These are phyloP conservation scores for Celoporthe dispersa DNA, from an alignment of 2,329 filamentous ascomycete genomes.

Conservation along the genomic window DNA sequence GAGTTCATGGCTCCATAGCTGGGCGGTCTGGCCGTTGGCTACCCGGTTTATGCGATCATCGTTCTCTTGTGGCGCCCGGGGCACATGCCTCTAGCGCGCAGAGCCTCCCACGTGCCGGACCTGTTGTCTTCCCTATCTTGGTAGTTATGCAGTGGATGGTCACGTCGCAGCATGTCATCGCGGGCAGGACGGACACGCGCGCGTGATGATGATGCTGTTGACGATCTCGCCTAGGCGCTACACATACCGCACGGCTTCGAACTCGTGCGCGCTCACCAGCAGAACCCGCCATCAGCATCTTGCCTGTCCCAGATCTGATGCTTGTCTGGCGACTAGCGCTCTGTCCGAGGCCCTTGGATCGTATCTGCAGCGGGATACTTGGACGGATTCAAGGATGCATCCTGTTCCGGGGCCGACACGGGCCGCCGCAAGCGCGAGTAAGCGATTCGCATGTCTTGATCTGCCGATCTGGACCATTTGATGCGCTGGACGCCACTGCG, in stretches of 20 bases:
- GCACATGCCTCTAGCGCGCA: neutral
- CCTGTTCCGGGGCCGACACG: neutral
- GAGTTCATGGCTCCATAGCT: neutral
- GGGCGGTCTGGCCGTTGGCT: neutral
- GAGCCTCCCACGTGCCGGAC: neutral
- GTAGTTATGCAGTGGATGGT: neutral
- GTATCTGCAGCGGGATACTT: neutral
- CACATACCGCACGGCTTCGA: neutral
- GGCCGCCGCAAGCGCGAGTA: neutral
- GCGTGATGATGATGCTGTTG: neutral
- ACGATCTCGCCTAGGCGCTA: neutral
- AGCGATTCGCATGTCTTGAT: neutral
- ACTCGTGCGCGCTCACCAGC: neutral
- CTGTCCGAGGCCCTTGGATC: neutral
- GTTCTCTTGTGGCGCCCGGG: neutral
- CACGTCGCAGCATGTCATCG: neutral
- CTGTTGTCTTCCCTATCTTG: neutral
- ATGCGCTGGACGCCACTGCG: neutral
- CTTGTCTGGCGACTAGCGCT: neutral
- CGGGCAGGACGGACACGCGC: too few species aligned
- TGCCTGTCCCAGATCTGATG: neutral
- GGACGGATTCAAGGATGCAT: neutral
- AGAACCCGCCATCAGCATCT: neutral
- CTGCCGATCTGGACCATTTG: neutral
- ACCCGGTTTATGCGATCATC: neutral